A percentile compares a stretch with the other conserved stretches of the same genome.
Conservation (phyloP, 2,329 filamentous ascomycete species). For the Trichothecium sympodiale region DNA sequence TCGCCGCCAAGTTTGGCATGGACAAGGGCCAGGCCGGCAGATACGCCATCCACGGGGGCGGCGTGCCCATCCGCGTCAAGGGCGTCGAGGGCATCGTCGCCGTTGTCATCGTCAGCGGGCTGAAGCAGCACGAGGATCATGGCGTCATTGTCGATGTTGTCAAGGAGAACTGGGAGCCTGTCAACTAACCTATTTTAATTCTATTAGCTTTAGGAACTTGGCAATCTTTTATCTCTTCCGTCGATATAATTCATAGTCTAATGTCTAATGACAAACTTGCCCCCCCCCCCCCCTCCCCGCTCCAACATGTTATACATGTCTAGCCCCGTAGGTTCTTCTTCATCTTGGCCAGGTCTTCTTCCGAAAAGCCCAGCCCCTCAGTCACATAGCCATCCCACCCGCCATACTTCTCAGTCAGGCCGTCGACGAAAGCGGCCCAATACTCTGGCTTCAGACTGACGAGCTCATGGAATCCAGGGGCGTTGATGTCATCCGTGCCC, state of each 20-base stretch:
- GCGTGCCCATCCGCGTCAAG: slow-evolving; percentile 57
- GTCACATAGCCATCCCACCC: slow-evolving; percentile 39
- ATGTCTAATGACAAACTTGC: too few species aligned
- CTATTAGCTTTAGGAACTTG: too few species aligned
- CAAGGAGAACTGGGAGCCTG: slow-evolving; percentile 32
- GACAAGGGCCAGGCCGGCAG: slow-evolving; percentile 40
- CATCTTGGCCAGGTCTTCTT: slow-evolving; percentile 33
- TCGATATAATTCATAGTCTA: too few species aligned
- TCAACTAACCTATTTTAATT: slow-evolving; percentile 1
- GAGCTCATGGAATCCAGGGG: slow-evolving; percentile 39
- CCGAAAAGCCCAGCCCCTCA: slow-evolving; percentile 31
- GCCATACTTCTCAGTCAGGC: slow-evolving; percentile 30
- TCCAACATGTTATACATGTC: too few species aligned
- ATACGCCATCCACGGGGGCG: slow-evolving; percentile 73
- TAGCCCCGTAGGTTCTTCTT: slow-evolving; percentile 29
- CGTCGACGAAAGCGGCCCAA: slow-evolving; percentile 35
- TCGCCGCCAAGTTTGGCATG: slow-evolving; percentile 55
- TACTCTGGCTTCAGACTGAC: slow-evolving; percentile 28
- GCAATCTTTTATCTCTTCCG: too few species aligned
- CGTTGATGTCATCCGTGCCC: slow-evolving; percentile 21
- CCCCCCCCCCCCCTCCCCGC: too few species aligned
- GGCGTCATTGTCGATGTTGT: slow-evolving; percentile 62
- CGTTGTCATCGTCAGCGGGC: slow-evolving; percentile 63
- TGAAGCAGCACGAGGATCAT: slow-evolving; percentile 71
- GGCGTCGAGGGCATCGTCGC: slow-evolving; percentile 68